Evolutionary conservation across 176 grass and related monocot genomes (phyloP).

Genomic region (Hordeum vulgare): MorexV3_pseudomolecules_assembly NC_058521.1:581291240-581291739

Average conservation of each 20-base stretch:
- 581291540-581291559: neutral
- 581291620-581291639: neutral
- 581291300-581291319: too few relatives aligned
- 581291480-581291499: neutral
- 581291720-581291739: neutral
- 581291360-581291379: too few relatives aligned
- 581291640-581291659: neutral
- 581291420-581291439: too few relatives aligned
- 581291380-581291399: too few relatives aligned
- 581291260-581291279: too few relatives aligned
- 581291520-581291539: neutral
- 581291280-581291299: too few relatives aligned
- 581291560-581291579: conserved; percentile 12
- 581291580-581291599: conserved; percentile 25
- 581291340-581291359: too few relatives aligned
- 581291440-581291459: neutral
- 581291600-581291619: neutral
- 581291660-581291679: neutral
- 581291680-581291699: too few relatives aligned
- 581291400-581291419: too few relatives aligned
- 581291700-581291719: neutral
- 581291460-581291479: conserved; percentile 18
- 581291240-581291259: too few relatives aligned
- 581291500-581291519: neutral
- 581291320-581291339: too few relatives aligned